Conservation (phyloP, 768 basidiomycete genomes). For the Coprinopsis cinerea region DNA sequence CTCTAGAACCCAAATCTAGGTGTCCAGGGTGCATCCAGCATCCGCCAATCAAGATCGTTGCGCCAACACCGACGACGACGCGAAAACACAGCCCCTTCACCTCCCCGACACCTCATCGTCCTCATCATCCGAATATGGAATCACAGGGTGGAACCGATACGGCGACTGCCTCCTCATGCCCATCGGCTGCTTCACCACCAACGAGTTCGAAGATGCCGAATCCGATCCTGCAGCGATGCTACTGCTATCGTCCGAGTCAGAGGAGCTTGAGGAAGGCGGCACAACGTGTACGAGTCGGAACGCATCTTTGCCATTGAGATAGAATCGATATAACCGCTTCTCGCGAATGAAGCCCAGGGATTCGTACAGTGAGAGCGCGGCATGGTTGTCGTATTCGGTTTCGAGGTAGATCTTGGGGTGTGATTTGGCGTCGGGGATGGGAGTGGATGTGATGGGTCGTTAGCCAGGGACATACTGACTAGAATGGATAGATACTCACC, state of each 20-base stretch:
- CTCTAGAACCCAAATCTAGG: too few species aligned
- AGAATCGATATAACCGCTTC: slow-evolving; percentile 91
- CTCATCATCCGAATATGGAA: slow-evolving; percentile 41
- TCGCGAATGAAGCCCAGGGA: slow-evolving; percentile 93
- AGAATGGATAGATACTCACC: slow-evolving; percentile 39
- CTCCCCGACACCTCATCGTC: slow-evolving; percentile 34
- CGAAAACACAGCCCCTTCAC: too few species aligned
- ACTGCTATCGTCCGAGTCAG: slow-evolving; percentile 29
- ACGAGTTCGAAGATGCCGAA: slow-evolving; percentile 18
- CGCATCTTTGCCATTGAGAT: slow-evolving; percentile 95
- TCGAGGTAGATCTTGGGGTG: slow-evolving; percentile 91
- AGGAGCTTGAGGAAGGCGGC: slow-evolving; percentile 22
- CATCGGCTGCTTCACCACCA: slow-evolving; percentile 1
- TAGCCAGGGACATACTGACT: not conserved
- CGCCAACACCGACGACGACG: too few species aligned
- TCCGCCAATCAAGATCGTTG: too few species aligned
- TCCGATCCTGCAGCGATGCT: too few species aligned
- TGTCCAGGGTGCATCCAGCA: too few species aligned
- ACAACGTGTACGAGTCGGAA: slow-evolving; percentile 74
- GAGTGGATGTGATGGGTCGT: too few species aligned
- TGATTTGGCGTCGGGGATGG: too few species aligned
- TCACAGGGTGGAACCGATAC: slow-evolving; percentile 40
- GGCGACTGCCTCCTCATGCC: slow-evolving; percentile 18
- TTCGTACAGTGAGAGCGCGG: slow-evolving; percentile 85
- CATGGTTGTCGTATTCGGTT: slow-evolving; percentile 90